Percentiles rank a stretch among this genome's conserved stretches.
phyloP scores from a whole-genome alignment of 202 grass and related monocot genomes.

The Schoenoplectus triqueter region DNA sequence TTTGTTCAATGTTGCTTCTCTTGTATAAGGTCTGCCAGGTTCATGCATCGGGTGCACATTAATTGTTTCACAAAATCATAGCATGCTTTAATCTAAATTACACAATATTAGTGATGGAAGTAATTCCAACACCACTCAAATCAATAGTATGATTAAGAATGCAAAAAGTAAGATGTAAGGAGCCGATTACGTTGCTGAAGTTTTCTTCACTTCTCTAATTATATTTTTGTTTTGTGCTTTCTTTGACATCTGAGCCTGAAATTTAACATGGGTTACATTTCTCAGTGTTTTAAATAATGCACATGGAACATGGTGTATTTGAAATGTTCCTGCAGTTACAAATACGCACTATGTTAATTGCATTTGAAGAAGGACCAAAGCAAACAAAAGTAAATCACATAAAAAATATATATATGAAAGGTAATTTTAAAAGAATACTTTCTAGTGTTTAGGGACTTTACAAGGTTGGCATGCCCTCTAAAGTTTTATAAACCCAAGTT shows the following conservation, averaged over 20 bases:
- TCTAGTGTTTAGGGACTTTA: neutral
- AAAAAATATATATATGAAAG: neutral
- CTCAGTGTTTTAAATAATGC: too few species aligned
- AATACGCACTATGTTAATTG: neutral
- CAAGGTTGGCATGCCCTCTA: neutral
- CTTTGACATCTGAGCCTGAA: neutral
- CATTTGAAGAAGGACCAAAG: neutral
- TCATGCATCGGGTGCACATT: neutral
- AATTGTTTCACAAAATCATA: slow-evolving; percentile 8
- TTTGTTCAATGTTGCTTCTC: neutral
- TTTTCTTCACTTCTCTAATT: neutral
- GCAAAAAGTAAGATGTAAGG: neutral
- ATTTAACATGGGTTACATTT: neutral
- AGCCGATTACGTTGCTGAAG: neutral
- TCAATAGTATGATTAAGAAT: neutral
- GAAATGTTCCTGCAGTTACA: neutral
- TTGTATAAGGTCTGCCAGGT: too few species aligned
- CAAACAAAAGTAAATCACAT: neutral
- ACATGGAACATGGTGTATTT: neutral
- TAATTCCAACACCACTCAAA: neutral
- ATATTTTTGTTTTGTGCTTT: neutral
- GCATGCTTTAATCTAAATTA: neutral
- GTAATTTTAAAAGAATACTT: neutral
- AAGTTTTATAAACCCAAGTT: neutral
- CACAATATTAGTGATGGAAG: neutral